Conservation (phyloP, 768 basidiomycete genomes). For the Boletus vinaceobasis region DNA sequence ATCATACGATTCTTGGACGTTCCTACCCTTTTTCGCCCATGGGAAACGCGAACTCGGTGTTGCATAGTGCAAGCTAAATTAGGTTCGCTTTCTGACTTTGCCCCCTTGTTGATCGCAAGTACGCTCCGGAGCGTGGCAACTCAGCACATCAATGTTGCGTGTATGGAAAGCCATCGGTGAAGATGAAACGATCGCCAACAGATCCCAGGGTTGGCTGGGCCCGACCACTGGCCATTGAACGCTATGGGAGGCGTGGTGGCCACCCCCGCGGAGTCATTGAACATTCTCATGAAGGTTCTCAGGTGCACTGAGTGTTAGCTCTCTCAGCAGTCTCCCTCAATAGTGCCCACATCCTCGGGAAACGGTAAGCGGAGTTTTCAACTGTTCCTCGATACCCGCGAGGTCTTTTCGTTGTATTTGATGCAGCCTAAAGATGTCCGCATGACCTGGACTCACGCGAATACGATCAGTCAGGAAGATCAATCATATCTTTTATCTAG, state of each 20-base stretch:
- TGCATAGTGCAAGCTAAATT: conserved; percentile 5
- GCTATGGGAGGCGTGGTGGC: background rate
- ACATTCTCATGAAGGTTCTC: background rate
- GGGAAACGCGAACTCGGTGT: background rate
- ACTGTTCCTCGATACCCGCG: background rate
- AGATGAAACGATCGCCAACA: background rate
- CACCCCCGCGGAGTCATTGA: background rate
- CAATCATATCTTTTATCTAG: conserved; percentile 12
- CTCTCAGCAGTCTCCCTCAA: background rate
- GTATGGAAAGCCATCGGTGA: background rate
- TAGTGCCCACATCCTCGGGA: background rate
- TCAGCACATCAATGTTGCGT: background rate
- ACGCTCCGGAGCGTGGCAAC: background rate
- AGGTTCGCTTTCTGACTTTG: background rate
- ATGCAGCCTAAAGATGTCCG: background rate
- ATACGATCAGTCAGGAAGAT: background rate
- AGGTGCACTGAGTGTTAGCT: background rate
- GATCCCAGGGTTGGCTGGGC: background rate
- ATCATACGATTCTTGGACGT: background rate
- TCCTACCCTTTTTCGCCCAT: background rate
- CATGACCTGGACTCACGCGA: background rate
- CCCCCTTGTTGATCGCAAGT: conserved; percentile 19
- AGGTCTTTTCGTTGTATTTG: background rate
- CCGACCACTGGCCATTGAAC: background rate
- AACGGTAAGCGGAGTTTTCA: background rate